Evolutionary conservation across 257 asterid genomes (phyloP), one percentile per base, ranked within the genome.

Genomic region (Ophiorrhiza pumila): DNA sequence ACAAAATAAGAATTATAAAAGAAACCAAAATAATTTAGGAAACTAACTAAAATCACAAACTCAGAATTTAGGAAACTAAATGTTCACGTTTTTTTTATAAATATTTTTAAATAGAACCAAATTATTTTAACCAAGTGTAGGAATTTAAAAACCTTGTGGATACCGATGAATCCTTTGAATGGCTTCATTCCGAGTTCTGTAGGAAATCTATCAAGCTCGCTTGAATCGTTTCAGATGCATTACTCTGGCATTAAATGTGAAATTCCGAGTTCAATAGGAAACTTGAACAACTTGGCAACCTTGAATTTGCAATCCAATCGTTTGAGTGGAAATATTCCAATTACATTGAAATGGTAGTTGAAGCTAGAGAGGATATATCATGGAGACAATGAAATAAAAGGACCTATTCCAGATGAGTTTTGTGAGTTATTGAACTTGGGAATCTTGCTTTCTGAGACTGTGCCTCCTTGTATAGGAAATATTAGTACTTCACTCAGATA

Each of bases 191-290:
- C 60, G 23, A 7, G 7, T 2, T 55, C 60, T 7, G 23, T 55
- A 0, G 80, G 84, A 43, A 55, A 84, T 81, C 43, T 41, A 77
- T 22, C 80, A 3, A 71, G 79, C 12, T 65, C 60, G 1, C 34
- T 80, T 4, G 46, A 34, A 2, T 0, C 0, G 3, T 32, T 80
- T 32, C 0, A 0, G 0, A 76, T 69, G 7, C 0, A 0, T 39
- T 1, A 8, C 1, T 55, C 15, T 55, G 60, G 60, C 7, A 55
- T 55, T 23, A 10, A 37, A 12, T 83, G 87, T 4, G 34, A 3
- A 3, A 78, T 80, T 70, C 83, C 85, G 8, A n/a, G 63, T 18
- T 80, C 73, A 10, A 55, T 55, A n/a, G 60, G 60, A 7, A 55
- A 55, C 31, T 23, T 55, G 11, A 55, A 32, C 32, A 55, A 58